Conservation (phyloP, 2,329 filamentous ascomycete species). For the Elsinoe perseae region DNA sequence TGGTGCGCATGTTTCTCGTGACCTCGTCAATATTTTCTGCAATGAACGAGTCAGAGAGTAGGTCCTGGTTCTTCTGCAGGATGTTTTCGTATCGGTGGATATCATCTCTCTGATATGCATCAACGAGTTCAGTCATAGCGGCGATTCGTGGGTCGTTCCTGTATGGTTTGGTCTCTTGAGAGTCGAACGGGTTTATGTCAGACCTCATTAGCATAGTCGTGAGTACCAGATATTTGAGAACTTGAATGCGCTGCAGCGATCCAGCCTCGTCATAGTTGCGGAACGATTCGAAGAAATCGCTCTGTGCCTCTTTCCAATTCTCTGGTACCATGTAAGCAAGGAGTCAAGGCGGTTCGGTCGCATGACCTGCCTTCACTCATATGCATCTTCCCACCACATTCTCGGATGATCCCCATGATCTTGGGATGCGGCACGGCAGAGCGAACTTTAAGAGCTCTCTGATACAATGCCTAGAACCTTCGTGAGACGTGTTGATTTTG, state of each 20-base stretch:
- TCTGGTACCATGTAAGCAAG: slow-evolving; percentile 44
- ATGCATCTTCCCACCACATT: slow-evolving; percentile 99
- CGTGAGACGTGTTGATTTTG: slow-evolving; percentile 18
- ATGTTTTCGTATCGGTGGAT: slow-evolving; percentile 87
- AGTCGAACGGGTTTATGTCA: slow-evolving; percentile 97
- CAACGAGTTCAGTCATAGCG: slow-evolving; percentile 94
- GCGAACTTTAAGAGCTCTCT: slow-evolving; percentile 80
- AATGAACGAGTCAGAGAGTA: slow-evolving; percentile 88
- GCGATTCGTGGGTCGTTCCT: slow-evolving; percentile 90
- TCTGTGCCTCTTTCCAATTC: slow-evolving; percentile 96
- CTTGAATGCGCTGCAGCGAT: slow-evolving; percentile 90
- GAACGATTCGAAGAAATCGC: slow-evolving; percentile 97
- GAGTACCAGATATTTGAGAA: slow-evolving; percentile 91
- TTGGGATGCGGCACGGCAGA: slow-evolving; percentile 98
- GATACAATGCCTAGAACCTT: slow-evolving; percentile 59
- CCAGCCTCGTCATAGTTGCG: slow-evolving; percentile 98
- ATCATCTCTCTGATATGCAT: slow-evolving; percentile 92
- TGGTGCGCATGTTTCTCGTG: slow-evolving; percentile 94
- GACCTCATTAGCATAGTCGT: slow-evolving; percentile 99
- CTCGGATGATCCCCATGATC: slow-evolving; percentile 97
- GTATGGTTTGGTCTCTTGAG: slow-evolving; percentile 97
- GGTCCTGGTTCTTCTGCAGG: slow-evolving; percentile 76
- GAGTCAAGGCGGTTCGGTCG: background rate
- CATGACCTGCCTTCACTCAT: slow-evolving; percentile 68
- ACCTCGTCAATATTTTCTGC: slow-evolving; percentile 99